Base-by-base conservation (phyloP, 2,329 filamentous ascomycete species). In the Aspergillus floridensis region DNA sequence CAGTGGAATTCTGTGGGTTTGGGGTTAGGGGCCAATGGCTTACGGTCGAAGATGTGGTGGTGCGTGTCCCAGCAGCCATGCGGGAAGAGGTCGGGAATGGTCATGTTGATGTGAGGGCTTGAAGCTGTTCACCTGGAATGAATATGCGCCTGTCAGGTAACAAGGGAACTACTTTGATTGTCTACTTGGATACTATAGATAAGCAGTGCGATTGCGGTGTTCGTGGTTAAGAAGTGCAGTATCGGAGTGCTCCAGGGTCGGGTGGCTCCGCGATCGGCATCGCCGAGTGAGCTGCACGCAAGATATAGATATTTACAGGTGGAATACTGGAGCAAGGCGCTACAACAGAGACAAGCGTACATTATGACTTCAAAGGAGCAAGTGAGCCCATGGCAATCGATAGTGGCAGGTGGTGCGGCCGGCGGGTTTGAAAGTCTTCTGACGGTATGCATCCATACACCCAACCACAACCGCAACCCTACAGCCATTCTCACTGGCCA, bases 21-120 rank as follows among this genome's bases (percentile, higher is more conserved):
- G 4, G n/a, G 21, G 14, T 19, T 16, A 2, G 38, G 1, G 16
- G 38, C 8, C 8, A 29, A 50, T 35, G 26, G 59, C 65, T 58
- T 65, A 73, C 72, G 70, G 10, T 74, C 70, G 53, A 73, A 74
- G 22, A 74, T 73, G 53, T 74, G 70, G 50, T 74, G 67, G 31
- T 74, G 72, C 21, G 70, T 69, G 47, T 73, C 70, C 70, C 72
- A 73, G 21, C 67, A 69, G 0, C 68, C 70, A 29, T 65, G 59
- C 1, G 71, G 72, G 49, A 74, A 72, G 5, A 73, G 22, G 3
- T 59, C 50, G 12, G 46, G 35, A 1, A 53, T 29, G 3, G 60
- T 44, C 29, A 53, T 60, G 12, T 31, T 58, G 49, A 41, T 21
- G 29, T 11, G 38, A 22, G 24, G 26, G 24, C 7, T 8, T 3